These are phyloP conservation scores for Calonectria ilicicola DNA, from an alignment of 2,329 filamentous ascomycete genomes.

Conservation along the genomic window DNA sequence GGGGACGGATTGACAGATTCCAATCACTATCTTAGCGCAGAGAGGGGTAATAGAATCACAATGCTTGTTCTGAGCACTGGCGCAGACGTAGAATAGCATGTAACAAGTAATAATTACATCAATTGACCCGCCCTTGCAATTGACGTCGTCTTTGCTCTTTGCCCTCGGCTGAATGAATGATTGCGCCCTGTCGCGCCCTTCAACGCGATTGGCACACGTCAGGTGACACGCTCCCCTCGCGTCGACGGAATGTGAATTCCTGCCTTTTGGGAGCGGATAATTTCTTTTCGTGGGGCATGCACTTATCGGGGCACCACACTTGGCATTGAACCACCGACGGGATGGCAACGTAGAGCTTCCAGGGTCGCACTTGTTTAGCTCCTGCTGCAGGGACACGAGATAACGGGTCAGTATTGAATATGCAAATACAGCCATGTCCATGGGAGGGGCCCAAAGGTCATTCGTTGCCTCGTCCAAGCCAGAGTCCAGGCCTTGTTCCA, in stretches of 20 bases:
- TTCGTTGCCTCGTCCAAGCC: neutral
- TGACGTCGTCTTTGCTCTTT: neutral
- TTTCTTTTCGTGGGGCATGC: neutral
- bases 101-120: too few species aligned
- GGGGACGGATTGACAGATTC: too few species aligned
- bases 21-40: too few species aligned
- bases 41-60: too few species aligned
- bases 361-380: neutral
- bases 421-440: neutral
- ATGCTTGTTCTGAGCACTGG: too few species aligned
- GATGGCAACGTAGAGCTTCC: neutral
- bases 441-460: neutral
- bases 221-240: neutral
- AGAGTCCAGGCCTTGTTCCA: neutral
- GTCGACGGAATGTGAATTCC: constrained; percentile 5
- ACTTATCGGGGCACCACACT: neutral
- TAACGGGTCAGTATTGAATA: neutral
- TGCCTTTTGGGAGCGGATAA: neutral
- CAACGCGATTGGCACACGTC: neutral
- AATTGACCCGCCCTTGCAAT: too few species aligned
- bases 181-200: neutral
- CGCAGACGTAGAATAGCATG: too few species aligned
- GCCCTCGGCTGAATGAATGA: neutral
- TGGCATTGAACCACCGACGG: neutral
- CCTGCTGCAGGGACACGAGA: neutral